Evolutionary conservation across 371 early-diverging fungal species (phyloP).

Genomic region (Rhizopus arrhizus): DNA sequence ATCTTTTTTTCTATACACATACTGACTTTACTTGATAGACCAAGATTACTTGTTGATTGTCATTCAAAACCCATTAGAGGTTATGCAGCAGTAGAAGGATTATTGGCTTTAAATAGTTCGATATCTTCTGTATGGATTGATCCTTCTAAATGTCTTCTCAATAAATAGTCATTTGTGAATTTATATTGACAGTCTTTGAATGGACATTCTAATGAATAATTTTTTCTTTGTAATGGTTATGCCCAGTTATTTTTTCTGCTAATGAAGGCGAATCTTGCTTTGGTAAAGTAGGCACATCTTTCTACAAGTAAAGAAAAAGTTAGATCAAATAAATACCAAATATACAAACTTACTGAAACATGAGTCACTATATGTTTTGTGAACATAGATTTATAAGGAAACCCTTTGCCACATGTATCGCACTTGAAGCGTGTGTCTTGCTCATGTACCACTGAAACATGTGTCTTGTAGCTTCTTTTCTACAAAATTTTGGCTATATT

Average conservation of each 20-base stretch:
- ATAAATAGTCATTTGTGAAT: conserved; percentile 27
- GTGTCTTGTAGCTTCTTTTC: conserved; percentile 37
- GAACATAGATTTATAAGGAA: conserved; percentile 60
- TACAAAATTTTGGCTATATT: conserved; percentile 5
- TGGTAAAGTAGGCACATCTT: conserved; percentile 14
- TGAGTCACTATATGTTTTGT: conserved; percentile 47
- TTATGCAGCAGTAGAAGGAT: conserved; percentile 30
- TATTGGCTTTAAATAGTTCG: conserved; percentile 1
- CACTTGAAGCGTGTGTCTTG: conserved; percentile 42
- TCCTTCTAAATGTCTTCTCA: conserved; percentile 39
- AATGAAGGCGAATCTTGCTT: conserved; percentile 16
- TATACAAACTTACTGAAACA: conserved; percentile 21
- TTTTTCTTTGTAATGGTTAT: conserved; percentile 19
- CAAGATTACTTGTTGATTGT: conserved; percentile 89
- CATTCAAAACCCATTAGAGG: conserved; percentile 74
- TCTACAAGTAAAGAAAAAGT: neutral
- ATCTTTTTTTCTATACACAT: neutral
- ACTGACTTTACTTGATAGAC: conserved; percentile 48
- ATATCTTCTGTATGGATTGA: conserved; percentile 27
- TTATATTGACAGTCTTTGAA: conserved; percentile 23
- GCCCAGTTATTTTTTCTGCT: conserved; percentile 23
- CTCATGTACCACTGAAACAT: conserved; percentile 50
- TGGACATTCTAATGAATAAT: conserved; percentile 22
- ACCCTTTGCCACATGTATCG: conserved; percentile 53
- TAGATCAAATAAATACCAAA: neutral